Conservation (phyloP, 2,329 filamentous ascomycete genomes). For the Paraconiothyrium sp. region DNA sequence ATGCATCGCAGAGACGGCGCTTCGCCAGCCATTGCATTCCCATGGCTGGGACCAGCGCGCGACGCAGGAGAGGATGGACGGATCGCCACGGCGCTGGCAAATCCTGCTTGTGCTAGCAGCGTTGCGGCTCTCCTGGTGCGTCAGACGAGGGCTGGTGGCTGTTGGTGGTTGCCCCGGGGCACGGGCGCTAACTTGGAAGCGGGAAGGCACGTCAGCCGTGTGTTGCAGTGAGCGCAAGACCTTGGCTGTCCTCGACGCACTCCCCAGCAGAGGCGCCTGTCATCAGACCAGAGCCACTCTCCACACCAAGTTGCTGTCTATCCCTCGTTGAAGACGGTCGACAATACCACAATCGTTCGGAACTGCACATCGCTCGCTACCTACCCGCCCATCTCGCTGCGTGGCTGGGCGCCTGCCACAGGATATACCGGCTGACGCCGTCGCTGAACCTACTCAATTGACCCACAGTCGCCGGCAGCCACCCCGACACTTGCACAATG, state of each 20-base stretch:
- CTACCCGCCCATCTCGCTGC: neutral
- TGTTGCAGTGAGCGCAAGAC: neutral
- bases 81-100: neutral
- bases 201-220: slow-evolving; percentile 1
- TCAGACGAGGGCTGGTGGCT: slow-evolving; percentile 9
- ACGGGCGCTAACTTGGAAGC: neutral
- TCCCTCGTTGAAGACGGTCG: neutral
- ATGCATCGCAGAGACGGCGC: neutral
- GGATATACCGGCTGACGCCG: slow-evolving; percentile 7
- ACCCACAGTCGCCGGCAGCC: slow-evolving; percentile 3
- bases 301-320: neutral
- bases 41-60: neutral
- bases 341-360: neutral
- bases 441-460: neutral
- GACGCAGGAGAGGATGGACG: neutral
- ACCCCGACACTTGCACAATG: slow-evolving; percentile 24
- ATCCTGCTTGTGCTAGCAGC: slow-evolving; percentile 4
- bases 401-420: slow-evolving; percentile 8
- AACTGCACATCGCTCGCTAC: neutral
- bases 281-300: neutral
- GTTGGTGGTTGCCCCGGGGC: slow-evolving; percentile 10
- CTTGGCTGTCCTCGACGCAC: slow-evolving; percentile 3
- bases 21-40: neutral
- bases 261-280: slow-evolving; percentile 4
- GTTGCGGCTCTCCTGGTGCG: slow-evolving; percentile 10